A percentile compares a stretch with the other conserved stretches of the same genome.
Conservation (phyloP, 2,329 filamentous ascomycete species). For the Cladophialophora psammophila region DNA sequence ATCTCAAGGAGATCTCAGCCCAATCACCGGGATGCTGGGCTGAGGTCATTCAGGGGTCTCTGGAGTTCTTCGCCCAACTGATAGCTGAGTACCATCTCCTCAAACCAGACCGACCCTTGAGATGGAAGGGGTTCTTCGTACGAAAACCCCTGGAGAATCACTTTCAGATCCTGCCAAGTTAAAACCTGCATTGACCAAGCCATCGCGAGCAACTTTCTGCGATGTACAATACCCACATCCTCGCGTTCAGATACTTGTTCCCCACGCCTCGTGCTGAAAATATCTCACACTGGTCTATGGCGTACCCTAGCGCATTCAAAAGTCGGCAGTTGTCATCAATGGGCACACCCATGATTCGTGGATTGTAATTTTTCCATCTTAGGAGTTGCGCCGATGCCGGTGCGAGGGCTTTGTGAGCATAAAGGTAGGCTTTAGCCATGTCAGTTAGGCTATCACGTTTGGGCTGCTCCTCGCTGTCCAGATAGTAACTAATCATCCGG, state of each 20-base stretch:
- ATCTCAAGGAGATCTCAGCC: too few species aligned
- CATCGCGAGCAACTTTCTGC: neutral
- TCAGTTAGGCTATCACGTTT: neutral
- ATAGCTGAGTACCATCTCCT: neutral
- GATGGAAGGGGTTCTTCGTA: conserved; percentile 7
- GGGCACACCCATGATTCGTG: conserved; percentile 20
- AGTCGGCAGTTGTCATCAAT: conserved; percentile 18
- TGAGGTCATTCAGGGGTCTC: neutral
- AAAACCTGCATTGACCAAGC: neutral
- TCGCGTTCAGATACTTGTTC: conserved; percentile 14
- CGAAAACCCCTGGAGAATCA: conserved; percentile 3
- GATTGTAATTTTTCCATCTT: neutral
- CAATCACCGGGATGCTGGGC: too few species aligned
- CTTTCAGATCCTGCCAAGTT: conserved; percentile 5
- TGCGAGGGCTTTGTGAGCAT: conserved; percentile 21
- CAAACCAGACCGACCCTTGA: conserved; percentile 12
- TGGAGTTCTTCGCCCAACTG: neutral
- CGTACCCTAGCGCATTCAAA: conserved; percentile 5
- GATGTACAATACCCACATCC: conserved; percentile 25
- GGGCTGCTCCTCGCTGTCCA: conserved; percentile 4
- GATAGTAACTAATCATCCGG: conserved; percentile 19
- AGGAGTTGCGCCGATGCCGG: conserved; percentile 15
- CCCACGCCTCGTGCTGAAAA: neutral
- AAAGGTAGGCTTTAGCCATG: conserved; percentile 9
- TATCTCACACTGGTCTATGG: conserved; percentile 8